Base-by-base conservation (phyloP, 306 rosid genomes). In the Medicago ruthenica region DNA sequence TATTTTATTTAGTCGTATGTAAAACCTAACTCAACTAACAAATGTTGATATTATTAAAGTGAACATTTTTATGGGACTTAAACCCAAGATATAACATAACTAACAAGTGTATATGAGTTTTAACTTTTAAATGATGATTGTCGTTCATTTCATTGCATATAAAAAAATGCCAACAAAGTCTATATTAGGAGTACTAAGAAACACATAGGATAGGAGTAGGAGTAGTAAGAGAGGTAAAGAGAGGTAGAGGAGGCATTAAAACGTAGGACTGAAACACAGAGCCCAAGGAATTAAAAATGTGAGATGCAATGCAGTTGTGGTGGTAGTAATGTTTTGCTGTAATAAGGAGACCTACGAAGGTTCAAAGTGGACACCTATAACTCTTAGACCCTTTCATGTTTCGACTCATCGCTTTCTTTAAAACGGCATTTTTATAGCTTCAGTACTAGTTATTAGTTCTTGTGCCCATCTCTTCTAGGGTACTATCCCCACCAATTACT, bases 401-500 rank as follows among this genome's bases (percentile, higher is more conserved):
- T 54, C 70, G 81, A 65, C 39, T 78, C 65, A 81, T 81, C 79
- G 84, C 92, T 87, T 81, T 88, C 88, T 24, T 79, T 66, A 15
- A 55, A 67, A 39, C 66, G 13, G 6, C 40, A 74, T 74, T 80
- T 47, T 39, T 54, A 6, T 78, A 73, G 79, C 73, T 68, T 54
- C 66, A 58, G 37, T 34, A 34, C 37, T 34, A 34, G 37, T 34
- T 80, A 67, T 62, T 65, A 64, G 39, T 21, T n/a, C 45, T 76
- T 71, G 24, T 78, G 76, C 84, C 91, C 81, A 71, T 66, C 57
- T 1, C n/a, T 69, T 14, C 48, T 21, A 58, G 37, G 37, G 45
- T 76, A 42, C 76, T 12, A 45, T 41, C 54, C 54, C 54, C 27
- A 8, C 60, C 13, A 22, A 57, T 67, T 21, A 70, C 55, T 18